phyloP scores from a whole-genome alignment of 2,329 filamentous ascomycete species.

The Colletotrichum cereale region DNA sequence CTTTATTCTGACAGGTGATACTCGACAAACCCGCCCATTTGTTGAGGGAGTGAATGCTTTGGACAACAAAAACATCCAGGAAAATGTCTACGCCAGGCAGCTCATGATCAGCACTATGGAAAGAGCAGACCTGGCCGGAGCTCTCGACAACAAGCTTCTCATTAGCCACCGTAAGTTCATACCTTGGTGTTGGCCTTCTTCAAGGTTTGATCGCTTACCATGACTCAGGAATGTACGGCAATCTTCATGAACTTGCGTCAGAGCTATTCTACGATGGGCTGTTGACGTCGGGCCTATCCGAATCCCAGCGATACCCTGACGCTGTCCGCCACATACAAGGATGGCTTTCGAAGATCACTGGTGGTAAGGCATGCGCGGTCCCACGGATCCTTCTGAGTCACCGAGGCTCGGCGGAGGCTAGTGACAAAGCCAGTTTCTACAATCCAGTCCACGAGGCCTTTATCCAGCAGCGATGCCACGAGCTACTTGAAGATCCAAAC shows the following conservation, averaged over 20 bases:
- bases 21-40: constrained; percentile 59
- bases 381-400: constrained; percentile 55
- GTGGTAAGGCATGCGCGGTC: constrained; percentile 43
- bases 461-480: constrained; percentile 49
- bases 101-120: constrained; percentile 53
- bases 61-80: not conserved
- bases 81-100: constrained; percentile 33
- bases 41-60: constrained; percentile 46
- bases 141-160: constrained; percentile 49
- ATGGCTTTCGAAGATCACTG: constrained; percentile 47
- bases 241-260: constrained; percentile 57
- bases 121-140: constrained; percentile 49
- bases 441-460: constrained; percentile 55
- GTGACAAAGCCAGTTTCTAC: constrained; percentile 53
- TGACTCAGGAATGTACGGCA: constrained; percentile 46
- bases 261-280: constrained; percentile 55
- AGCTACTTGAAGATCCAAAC: constrained; percentile 47
- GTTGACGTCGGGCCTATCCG: constrained; percentile 52
- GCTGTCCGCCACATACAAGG: constrained; percentile 47
- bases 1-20: constrained; percentile 61
- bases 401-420: constrained; percentile 45
- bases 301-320: constrained; percentile 44
- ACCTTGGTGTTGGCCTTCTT: not conserved
- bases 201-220: not conserved
- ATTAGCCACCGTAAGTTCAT: constrained; percentile 51